Evolutionary conservation across 805 yeast genomes (phyloP), one percentile per base, ranked within the genome.

Genomic region (Saturnispora silvae): DNA sequence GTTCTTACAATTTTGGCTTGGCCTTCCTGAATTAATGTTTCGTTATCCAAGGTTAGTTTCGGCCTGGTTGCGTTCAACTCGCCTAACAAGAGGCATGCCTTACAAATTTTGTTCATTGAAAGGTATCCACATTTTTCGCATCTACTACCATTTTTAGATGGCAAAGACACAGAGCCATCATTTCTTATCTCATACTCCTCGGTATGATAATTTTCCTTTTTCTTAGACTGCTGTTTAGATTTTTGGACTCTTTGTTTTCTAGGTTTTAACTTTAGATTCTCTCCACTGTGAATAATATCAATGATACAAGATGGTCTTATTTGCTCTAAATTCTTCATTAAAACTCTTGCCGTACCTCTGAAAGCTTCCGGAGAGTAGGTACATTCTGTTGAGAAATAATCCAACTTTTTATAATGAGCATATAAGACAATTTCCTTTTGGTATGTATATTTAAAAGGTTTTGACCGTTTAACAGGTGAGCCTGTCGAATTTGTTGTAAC

Each of bases 321-420:
- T 3, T 89, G 74, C 54, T 92, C 98, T 29, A 92, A 62, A 45
- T 85, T 82, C 59, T 92, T 92, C 67, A 92, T 76, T 20, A 92
- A 65, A 41, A 86, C 85, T 53, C 99, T 71, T 0, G 98, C 96
- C 0, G 97, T 92, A 15, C 99, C 99, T 47, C 99, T 67, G 52
- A 92, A 92, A 0, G 99, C 97, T 56, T 92, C 98, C 2, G 99
- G 97, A 0, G 98, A 95, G 61, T 92, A 92, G 0, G 96, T 80
- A 56, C 99, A 92, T 53, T 92, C 99, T 0, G 99, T 92, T 8
- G 95, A 82, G 56, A 92, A 92, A 54, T 92, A 92, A 60, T 92
- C 99, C 35, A 92, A 65, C 51, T 86, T 82, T 59, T 84, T 87
- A 63, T 86, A 92, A 54, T 92, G 98, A 2, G 99, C 99, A 60